Conservation (phyloP, 1,284 basidiomycete species). For the Ceratobasidium sp. region DNA sequence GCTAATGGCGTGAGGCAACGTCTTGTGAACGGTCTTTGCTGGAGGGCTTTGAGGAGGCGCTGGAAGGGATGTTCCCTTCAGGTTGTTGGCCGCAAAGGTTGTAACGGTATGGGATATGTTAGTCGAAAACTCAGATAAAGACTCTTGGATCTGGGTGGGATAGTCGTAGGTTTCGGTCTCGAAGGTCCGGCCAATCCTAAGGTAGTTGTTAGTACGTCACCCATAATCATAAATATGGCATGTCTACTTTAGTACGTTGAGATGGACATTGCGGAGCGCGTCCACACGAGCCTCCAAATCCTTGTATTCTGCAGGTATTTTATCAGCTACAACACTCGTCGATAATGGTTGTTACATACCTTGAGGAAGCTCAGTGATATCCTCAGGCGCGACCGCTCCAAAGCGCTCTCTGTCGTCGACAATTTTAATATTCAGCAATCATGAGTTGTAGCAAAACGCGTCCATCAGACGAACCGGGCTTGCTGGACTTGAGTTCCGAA, state of each 20-base stretch:
- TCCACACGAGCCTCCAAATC: constrained; percentile 95
- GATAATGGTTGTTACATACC: constrained; percentile 53
- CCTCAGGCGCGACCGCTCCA: constrained; percentile 86
- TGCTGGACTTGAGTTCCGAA: constrained; percentile 88
- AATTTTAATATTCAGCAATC: constrained; percentile 8
- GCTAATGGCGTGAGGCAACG: constrained; percentile 90
- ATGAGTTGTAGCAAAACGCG: constrained; percentile 32
- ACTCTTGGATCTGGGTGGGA: constrained; percentile 60
- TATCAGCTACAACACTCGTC: background rate
- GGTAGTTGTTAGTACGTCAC: background rate
- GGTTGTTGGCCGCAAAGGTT: constrained; percentile 86
- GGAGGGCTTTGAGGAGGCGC: constrained; percentile 62
- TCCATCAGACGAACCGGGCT: constrained; percentile 58
- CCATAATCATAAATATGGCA: background rate
- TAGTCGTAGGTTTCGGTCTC: constrained; percentile 91
- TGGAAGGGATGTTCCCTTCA: constrained; percentile 89
- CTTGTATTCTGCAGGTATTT: constrained; percentile 80
- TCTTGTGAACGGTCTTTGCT: constrained; percentile 78
- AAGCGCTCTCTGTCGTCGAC: constrained; percentile 69
- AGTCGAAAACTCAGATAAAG: constrained; percentile 71
- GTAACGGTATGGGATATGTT: constrained; percentile 81
- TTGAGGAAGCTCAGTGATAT: constrained; percentile 95
- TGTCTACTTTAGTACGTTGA: constrained; percentile 77
- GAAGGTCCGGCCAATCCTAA: constrained; percentile 84
- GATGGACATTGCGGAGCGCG: constrained; percentile 83